Base-by-base conservation (phyloP, 345 rosid genomes). In the Fremontodendron californicum region DNA sequence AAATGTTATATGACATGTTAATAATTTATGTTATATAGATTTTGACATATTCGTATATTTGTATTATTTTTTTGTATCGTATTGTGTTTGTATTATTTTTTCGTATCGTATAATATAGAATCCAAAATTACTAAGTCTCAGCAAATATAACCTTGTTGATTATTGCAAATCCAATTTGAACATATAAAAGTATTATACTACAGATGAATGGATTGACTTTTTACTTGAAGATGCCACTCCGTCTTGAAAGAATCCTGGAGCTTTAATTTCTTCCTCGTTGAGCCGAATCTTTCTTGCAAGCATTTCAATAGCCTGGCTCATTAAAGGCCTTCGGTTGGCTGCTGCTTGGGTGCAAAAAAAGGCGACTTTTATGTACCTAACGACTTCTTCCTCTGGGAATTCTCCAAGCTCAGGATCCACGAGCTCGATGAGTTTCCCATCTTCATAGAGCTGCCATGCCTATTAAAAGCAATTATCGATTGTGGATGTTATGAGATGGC, bases 261-360 rank as follows among this genome's bases (percentile, higher is more conserved):
- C 81, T 7, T 87, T 84, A 52, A 91, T 85, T 37, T 76, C 78
- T 68, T 82, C 78, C 58, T 91, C 96, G 2, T 89, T 87, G 61
- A 91, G 80, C 61, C 79, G 81, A 19, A 84, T 83, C 29, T 85
- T 76, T 81, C 49, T 88, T 0, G 90, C 78, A 11, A 91, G 88
- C 96, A 91, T 91, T 37, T 88, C 83, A 1, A 88, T 83, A 39
- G 89, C 96, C 84, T 89, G 91, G 80, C 90, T 85, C 93, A 88
- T 89, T 43, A 42, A 11, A 1, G 93, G 96, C 77, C 96, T 86
- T 40, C 90, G 87, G 71, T 42, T 87, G 15, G 84, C 86, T 31
- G 73, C 81, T 46, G 82, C 85, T 73, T 91, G 96, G 48, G 96
- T 85, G 76, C 96, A 91, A 88, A 91, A 88, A 52, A 91, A 82